Evolutionary conservation across 495 filamentous ascomycete genomes (phyloP).

Genomic region (Neurospora intermedia): DNA sequence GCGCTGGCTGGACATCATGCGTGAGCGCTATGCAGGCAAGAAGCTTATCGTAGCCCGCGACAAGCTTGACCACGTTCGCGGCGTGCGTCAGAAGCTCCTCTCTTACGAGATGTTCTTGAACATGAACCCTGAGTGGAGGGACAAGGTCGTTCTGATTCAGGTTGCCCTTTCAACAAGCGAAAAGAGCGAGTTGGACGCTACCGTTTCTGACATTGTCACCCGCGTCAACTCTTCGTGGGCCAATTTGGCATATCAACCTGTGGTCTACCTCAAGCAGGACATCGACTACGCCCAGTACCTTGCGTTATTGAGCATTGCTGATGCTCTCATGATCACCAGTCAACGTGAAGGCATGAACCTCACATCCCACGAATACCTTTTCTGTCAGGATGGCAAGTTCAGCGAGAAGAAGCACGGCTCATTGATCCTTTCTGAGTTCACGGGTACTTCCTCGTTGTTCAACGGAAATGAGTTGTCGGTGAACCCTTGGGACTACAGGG

Average conservation of each 20-base stretch:
- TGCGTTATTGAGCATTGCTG: constrained; percentile 75
- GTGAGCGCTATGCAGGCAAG: constrained; percentile 72
- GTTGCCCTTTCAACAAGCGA: constrained; percentile 84
- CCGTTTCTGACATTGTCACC: constrained; percentile 83
- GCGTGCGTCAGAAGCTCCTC: constrained; percentile 82
- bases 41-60: constrained; percentile 83
- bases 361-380: constrained; percentile 84
- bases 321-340: constrained; percentile 84
- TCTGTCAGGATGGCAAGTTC: constrained; percentile 76
- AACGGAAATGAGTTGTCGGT: constrained; percentile 65
- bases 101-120: constrained; percentile 91
- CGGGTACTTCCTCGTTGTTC: constrained; percentile 79
- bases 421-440: constrained; percentile 87
- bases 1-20: constrained; percentile 67
- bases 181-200: constrained; percentile 73
- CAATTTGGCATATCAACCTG: constrained; percentile 76
- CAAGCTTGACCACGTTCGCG: constrained; percentile 83
- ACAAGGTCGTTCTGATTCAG: constrained; percentile 81
- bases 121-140: constrained; percentile 78
- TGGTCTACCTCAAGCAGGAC: constrained; percentile 93
- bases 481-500: constrained; percentile 88
- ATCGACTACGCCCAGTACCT: constrained; percentile 84
- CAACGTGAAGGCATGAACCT: constrained; percentile 94
- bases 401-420: constrained; percentile 70
- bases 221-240: constrained; percentile 83